A percentile compares a stretch with the other conserved stretches of the same genome.
Conservation (phyloP, 768 basidiomycete species). For the Macrolepiota dolichaula region DNA sequence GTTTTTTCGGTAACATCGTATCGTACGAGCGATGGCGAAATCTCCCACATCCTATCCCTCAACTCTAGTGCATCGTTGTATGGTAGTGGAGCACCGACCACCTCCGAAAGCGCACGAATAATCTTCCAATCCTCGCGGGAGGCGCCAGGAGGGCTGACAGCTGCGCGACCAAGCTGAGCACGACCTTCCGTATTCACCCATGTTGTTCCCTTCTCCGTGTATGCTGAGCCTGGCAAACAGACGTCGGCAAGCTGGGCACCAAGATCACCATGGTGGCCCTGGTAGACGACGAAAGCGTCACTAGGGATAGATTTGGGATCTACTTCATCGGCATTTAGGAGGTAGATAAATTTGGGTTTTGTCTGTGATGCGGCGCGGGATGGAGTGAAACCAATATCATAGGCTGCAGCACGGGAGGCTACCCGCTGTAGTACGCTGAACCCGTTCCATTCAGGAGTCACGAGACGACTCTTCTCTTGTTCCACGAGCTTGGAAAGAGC, state of each 20-base stretch:
- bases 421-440: slow-evolving; percentile 87
- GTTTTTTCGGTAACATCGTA: slow-evolving; percentile 81
- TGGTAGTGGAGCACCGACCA: slow-evolving; percentile 74
- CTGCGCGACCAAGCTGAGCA: slow-evolving; percentile 84
- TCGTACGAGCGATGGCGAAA: slow-evolving; percentile 84
- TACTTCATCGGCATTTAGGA: slow-evolving; percentile 94
- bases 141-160: slow-evolving; percentile 93
- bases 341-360: slow-evolving; percentile 93
- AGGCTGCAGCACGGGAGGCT: slow-evolving; percentile 91
- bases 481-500: slow-evolving; percentile 78
- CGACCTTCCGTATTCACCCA: slow-evolving; percentile 99
- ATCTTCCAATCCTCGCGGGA: slow-evolving; percentile 98
- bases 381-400: slow-evolving; percentile 92
- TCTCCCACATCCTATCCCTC: slow-evolving; percentile 95
- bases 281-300: slow-evolving; percentile 96
- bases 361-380: slow-evolving; percentile 70
- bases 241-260: slow-evolving; percentile 98
- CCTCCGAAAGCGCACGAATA: slow-evolving; percentile 87
- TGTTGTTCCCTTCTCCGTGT: slow-evolving; percentile 85
- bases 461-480: slow-evolving; percentile 65
- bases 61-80: slow-evolving; percentile 86
- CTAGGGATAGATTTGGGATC: slow-evolving; percentile 84
- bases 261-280: slow-evolving; percentile 96
- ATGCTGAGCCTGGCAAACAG: slow-evolving; percentile 87
- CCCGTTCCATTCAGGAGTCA: slow-evolving; percentile 94